Evolutionary conservation across 345 rosid species (phyloP), one percentile per base, ranked within the genome.

Genomic region (Euphorbia pulcherrima): DNA sequence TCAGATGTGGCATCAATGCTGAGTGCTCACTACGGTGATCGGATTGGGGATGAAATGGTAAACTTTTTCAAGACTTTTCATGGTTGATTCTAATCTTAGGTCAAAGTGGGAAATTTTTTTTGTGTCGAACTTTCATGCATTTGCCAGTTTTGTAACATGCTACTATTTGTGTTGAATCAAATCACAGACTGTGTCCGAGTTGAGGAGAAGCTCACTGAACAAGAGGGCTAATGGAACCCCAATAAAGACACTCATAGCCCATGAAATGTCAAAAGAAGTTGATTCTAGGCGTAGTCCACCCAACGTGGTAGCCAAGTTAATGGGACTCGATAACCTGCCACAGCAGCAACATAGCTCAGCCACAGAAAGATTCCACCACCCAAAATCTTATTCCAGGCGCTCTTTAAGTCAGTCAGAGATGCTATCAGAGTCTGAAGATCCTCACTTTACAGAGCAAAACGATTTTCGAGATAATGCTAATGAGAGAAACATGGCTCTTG

Each of bases 291-390:
- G 76, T 60, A 82, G 75, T 70, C 75, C 85, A 40, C 83, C 96
- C 29, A 92, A 90, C 77, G 75, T 95, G 71, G 89, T 95, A 67
- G 99, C 97, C 71, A 92, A 90, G 87, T 78, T 95, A 74, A 95
- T 95, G 99, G 97, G 99, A 58, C 93, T 95, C 52, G 99, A 95
- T 60, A 64, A 93, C 69, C 81, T 92, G 23, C 96, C 97, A 4
- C 80, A 67, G 68, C 81, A 76, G 75, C 86, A 78, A 68, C 83
- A 70, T 72, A 72, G 81, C 74, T 70, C 81, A 65, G 71, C 76
- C 75, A 62, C 83, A 67, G 83, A 71, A 26, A 85, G 82, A 70
- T 77, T 85, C n/a, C n/a, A n/a, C 81, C 81, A 70, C 44, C 76
- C 84, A 53, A 84, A 83, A 78, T 79, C 85, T 76, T 80, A 69